Base-by-base conservation (phyloP, 371 early-diverging fungal species). In the Mucor circinelloides region DNA sequence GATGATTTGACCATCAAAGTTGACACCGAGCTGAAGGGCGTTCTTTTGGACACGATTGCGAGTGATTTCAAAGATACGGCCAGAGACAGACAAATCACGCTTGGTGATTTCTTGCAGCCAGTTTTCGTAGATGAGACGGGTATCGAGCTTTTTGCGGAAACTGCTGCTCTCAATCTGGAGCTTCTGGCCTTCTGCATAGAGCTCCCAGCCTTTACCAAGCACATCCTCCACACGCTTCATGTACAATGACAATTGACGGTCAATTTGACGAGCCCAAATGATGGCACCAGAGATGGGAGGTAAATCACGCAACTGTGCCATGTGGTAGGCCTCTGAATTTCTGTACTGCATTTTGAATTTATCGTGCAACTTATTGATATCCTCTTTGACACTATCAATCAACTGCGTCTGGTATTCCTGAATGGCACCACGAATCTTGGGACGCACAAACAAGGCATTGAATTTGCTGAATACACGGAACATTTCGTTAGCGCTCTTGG, bases 211-310 rank as follows among this genome's bases (percentile, higher is more conserved):
- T 68, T 93, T 91, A 55, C 99, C 99, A 23, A 99, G 87, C 27
- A 99, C 97, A 79, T 95, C 96, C 76, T 98, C 99, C 10, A 99
- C 97, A 54, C 97, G 93, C 55, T 91, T 92, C 98, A 99, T 97
- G 82, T 96, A 97, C 38, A 92, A 77, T 31, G 92, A 91, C 12
- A 99, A 87, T 81, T 99, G 99, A 44, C 94, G 93, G 72, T 99
- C 99, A 71, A 99, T 97, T 79, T 97, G 97, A 57, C 92, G 90
- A n/a, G 95, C 95, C 99, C 99, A 99, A 31, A 95, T 93, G 63
- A 99, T 97, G 7, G 94, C 91, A 38, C 98, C 99, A 19, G 96
- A 90, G 58, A 97, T 89, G 2, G 96, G 94, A 10, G 99, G 97
- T 7, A 97, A 68, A 71, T 99, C 99, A 68, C 99, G 94, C 57